Evolutionary conservation across 139 green algal genomes (phyloP), one percentile per base, ranked within the genome.

Genomic region (Chlamydomonas eustigma): DNA sequence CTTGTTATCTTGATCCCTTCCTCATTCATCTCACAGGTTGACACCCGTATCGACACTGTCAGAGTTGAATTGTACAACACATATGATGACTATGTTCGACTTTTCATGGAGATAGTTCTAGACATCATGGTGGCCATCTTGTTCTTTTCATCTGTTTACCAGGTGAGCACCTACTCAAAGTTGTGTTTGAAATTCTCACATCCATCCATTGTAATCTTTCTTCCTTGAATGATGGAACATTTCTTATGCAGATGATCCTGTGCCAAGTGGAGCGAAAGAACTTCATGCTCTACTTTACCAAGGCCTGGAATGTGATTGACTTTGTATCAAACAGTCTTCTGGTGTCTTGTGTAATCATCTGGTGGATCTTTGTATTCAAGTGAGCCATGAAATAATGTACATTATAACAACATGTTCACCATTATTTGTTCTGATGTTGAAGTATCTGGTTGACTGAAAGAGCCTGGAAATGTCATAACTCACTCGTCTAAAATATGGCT

Each of bases 251-350:
- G 70, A 83, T 78, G 28, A 73, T 71, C 3, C 50, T 63, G 65
- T 69, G 63, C 18, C 73, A 78, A 33, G 76, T 52, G 50, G 70
- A 73, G 30, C 35, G 74, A 37, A 64, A 63, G 30, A 86, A 82
- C 73, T 82, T 80, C 73, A 73, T 86, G 25, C 81, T 75, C 73
- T 82, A 77, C 38, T 81, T 81, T 31, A 34, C 75, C n/a, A 25
- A 28, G 4, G 52, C 52, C 51, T 95, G 90, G 87, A 87, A 91
- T 64, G 93, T 88, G 83, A 81, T 94, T 50, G 87, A 93, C 73
- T 78, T 92, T 37, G 30, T 80, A 25, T 92, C 80, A 74, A 93
- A 92, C 50, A 70, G 39, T n/a, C 84, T 96, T 76, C 83, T 94
- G 70, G 75, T 84, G 37, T 38, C 77, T 3, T 84, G 75, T 37